These are phyloP conservation scores for Amanita molliuscula DNA, from an alignment of 768 basidiomycete species.

Conservation along the genomic window DNA sequence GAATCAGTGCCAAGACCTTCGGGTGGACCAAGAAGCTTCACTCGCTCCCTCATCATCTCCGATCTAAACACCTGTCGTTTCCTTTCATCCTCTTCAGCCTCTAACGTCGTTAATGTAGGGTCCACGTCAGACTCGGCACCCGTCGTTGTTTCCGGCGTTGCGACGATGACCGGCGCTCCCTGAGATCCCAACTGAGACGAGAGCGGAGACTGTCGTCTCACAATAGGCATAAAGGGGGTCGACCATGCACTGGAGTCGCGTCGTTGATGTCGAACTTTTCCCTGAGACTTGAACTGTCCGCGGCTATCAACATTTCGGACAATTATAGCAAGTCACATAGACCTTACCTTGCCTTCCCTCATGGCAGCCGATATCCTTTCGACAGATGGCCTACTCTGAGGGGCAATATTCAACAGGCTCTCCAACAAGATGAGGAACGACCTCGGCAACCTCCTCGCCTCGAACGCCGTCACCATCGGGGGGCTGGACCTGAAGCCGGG, in stretches of 20 bases:
- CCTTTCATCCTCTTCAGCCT: not conserved
- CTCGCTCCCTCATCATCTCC: conserved; percentile 3
- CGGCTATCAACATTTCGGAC: not conserved
- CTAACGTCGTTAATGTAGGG: not conserved
- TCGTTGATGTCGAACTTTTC: not conserved
- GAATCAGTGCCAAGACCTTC: not conserved
- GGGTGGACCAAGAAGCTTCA: conserved; percentile 5
- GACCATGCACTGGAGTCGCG: not conserved
- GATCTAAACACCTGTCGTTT: not conserved
- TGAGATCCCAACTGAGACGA: not conserved
- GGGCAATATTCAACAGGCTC: conserved; percentile 51
- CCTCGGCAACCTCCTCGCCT: conserved; percentile 61
- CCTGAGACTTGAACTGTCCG: not conserved
- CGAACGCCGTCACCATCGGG: conserved; percentile 44
- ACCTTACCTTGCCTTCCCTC: conserved; percentile 60
- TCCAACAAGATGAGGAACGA: conserved; percentile 67
- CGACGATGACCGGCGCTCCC: not conserved
- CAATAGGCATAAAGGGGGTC: not conserved
- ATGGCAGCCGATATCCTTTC: conserved; percentile 65
- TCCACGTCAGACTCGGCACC: not conserved
- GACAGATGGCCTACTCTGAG: conserved; percentile 55
- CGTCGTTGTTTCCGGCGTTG: not conserved
- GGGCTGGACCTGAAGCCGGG: conserved; percentile 57
- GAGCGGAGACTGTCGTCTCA: not conserved
- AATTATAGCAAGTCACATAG: not conserved